Evolutionary conservation across 2,329 filamentous ascomycete genomes (phyloP).

Genomic region (Sporothrix humicola): DNA sequence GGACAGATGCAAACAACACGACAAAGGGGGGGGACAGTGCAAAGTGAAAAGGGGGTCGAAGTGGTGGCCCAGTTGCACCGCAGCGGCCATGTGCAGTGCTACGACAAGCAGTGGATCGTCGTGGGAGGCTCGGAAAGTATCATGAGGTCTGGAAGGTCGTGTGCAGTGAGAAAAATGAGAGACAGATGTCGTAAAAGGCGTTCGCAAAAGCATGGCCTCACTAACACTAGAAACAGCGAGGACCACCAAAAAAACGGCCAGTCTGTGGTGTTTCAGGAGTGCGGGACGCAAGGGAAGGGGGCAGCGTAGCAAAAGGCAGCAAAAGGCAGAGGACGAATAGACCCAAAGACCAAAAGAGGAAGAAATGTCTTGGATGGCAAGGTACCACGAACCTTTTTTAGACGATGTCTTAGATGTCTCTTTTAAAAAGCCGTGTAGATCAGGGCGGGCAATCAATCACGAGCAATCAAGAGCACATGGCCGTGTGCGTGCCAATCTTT

Average conservation of each 20-base stretch:
- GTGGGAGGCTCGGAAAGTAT: neutral
- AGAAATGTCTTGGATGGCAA: constrained; percentile 15
- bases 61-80: neutral
- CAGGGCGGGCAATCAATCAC: constrained; percentile 31
- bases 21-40: constrained; percentile 1
- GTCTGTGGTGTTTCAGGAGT: constrained; percentile 32
- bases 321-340: neutral
- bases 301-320: neutral
- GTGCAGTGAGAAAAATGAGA: neutral
- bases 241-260: neutral
- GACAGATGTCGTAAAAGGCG: neutral
- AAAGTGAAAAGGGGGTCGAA: neutral
- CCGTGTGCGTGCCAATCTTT: neutral
- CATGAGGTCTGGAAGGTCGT: constrained; percentile 2
- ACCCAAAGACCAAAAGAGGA: neutral
- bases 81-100: constrained; percentile 17
- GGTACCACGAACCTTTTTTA: constrained; percentile 26
- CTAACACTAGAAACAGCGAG: constrained; percentile 10
- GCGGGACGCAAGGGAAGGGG: constrained; percentile 31
- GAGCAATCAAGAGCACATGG: constrained; percentile 24
- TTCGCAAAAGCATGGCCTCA: constrained; percentile 11
- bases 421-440: constrained; percentile 27
- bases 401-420: constrained; percentile 18
- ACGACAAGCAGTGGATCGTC: neutral
- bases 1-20: neutral